These are phyloP conservation scores for Botrytis byssoidea DNA, from an alignment of 2,329 filamentous ascomycete genomes.

Conservation along the genomic window DNA sequence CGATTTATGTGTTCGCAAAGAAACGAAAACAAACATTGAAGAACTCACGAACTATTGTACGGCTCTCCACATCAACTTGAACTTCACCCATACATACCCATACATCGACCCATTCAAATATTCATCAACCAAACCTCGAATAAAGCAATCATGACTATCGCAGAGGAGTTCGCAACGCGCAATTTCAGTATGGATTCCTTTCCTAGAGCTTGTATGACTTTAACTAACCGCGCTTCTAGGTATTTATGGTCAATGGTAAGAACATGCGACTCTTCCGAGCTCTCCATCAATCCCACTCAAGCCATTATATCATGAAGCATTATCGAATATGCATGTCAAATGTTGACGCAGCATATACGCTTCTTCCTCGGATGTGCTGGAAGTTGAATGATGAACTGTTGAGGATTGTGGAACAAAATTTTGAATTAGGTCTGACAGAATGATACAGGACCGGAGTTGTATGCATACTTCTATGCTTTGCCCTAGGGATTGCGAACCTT, in stretches of 20 bases:
- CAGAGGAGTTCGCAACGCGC: constrained; percentile 69
- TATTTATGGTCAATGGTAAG: constrained; percentile 76
- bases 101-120: constrained; percentile 5
- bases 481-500: constrained; percentile 66
- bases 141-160: constrained; percentile 63
- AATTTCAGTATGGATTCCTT: constrained; percentile 65
- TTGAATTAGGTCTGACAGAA: constrained; percentile 26
- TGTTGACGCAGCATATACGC: neutral
- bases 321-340: constrained; percentile 2
- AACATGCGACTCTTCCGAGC: constrained; percentile 24
- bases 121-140: constrained; percentile 8
- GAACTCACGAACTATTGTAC: neutral
- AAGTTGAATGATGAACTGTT: neutral
- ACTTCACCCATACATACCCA: constrained; percentile 2
- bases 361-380: neutral
- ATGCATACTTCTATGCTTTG: constrained; percentile 69
- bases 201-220: neutral
- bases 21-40: constrained; percentile 9
- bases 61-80: neutral
- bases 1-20: constrained; percentile 22
- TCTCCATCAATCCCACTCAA: constrained; percentile 6
- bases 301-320: constrained; percentile 15
- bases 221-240: constrained; percentile 46
- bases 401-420: neutral
- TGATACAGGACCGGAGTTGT: constrained; percentile 62